Evolutionary conservation across 257 asterid species (phyloP), one percentile per base, ranked within the genome.

Genomic region (Pogostemon cablin): DNA sequence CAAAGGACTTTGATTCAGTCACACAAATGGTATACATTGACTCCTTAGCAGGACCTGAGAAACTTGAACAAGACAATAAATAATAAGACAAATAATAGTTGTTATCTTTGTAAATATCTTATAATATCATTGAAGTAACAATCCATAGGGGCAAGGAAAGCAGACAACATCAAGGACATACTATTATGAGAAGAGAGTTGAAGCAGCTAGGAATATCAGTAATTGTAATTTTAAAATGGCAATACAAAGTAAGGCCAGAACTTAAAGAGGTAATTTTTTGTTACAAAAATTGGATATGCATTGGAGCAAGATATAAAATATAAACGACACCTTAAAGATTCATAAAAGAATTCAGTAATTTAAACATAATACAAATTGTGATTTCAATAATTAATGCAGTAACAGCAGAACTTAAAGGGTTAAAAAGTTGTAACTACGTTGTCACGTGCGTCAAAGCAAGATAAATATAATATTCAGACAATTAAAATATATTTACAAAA

Each of bases 41-140:
- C 86, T 88, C 89, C 86, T 79, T 82, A 67, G 83, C 75, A 81
- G 83, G 86, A 90, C 96, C 98, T 95, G 98, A 83, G 90, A 90
- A 87, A 81, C 96, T 89, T 89, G 95, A 86, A 81, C 78, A 81
- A 66, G 74, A 80, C 79, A 79, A 76, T 79, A 75, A 79, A 87
- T 77, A 83, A 81, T 85, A 80, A 87, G 88, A 84, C 83, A 79
- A 77, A 76, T 73, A 71, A 78, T 60, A 69, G 32, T 38, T 47
- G 32, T 43, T 68, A 42, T 49, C 54, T 49, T 43, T 69, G 71
- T 75, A 64, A 52, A 25, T 37, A 74, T 60, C 42, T 65, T 57
- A 41, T 50, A 57, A 60, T 43, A 62, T 10, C 56, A 62, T 37
- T 49, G 12, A 56, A 58, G 50, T 46, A 60, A 12, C 20, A 63